Evolutionary conservation across 768 basidiomycete genomes (phyloP), one percentile per base, ranked within the genome.

Genomic region (Tylopilus rubrobrunneus): DNA sequence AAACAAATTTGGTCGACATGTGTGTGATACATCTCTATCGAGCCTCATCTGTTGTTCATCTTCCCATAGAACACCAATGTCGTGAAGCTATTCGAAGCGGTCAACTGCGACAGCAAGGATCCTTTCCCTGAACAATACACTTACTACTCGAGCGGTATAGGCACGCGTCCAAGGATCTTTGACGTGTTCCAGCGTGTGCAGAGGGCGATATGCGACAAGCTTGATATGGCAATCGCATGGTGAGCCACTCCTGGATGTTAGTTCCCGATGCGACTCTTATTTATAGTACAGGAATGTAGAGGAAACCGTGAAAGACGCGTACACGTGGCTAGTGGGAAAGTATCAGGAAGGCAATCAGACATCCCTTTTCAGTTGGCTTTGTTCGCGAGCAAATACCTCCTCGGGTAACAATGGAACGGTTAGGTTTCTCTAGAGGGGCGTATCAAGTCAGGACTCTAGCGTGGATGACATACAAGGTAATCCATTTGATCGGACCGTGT

Each of bases 171-270:
- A n/a, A 53, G 52, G 40, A 48, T 48, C 40, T 28, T 53, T 2
- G 2, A 53, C 17, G 40, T 53, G 11, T 53, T 53, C 21, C 52
- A 53, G 8, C 46, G 40, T 7, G 4, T 43, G n/a, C 52, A 48
- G 27, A 48, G 52, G 25, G 40, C 40, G n/a, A 43, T 53, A 17
- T 48, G 46, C n/a, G 52, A 53, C 33, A 48, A 43, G 8, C 52
- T 53, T 12, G 52, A 53, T 27, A 53, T 53, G 52, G 52, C 52
- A 27, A 53, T 53, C 17, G 52, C 52, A 2, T 53, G 52, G 52
- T 53, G n/a, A 36, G 40, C 12, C 11, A 27, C n/a, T 34, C 7
- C n/a, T 34, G 23, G 10, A n/a, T 8, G 6, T 34, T 21, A 11
- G 12, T 42, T 28, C 12, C 12, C 1, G 21, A 25, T 9, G 34